phyloP scores from a whole-genome alignment of 805 yeast genomes.

The Teunomyces atbi region DNA sequence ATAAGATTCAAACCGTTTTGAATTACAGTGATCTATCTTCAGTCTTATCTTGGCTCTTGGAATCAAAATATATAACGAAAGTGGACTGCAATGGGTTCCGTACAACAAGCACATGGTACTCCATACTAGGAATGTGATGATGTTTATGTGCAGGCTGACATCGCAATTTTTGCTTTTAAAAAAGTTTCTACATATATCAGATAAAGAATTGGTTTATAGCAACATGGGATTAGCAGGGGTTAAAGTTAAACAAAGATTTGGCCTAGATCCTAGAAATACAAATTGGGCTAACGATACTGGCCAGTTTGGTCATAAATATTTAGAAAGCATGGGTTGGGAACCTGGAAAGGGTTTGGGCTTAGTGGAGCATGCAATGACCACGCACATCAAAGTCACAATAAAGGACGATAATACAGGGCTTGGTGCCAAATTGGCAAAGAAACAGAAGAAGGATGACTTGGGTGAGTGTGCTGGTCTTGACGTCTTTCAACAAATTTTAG shows the following conservation, averaged over 20 bases:
- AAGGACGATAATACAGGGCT: slow-evolving; percentile 84
- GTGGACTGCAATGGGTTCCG: slow-evolving; percentile 41
- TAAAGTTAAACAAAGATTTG: slow-evolving; percentile 78
- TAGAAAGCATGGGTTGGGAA: slow-evolving; percentile 84
- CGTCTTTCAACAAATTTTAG: slow-evolving; percentile 86
- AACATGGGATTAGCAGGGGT: slow-evolving; percentile 81
- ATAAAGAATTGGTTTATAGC: not conserved
- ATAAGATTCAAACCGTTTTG: slow-evolving; percentile 28
- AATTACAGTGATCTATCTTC: slow-evolving; percentile 25
- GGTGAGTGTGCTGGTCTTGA: slow-evolving; percentile 91
- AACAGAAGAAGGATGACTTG: slow-evolving; percentile 61
- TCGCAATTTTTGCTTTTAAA: not conserved
- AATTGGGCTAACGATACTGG: slow-evolving; percentile 85
- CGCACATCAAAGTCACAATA: slow-evolving; percentile 78
- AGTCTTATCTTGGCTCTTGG: slow-evolving; percentile 40
- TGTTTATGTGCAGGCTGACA: not conserved
- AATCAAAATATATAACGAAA: slow-evolving; percentile 33
- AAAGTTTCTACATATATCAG: not conserved
- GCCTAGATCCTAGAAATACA: slow-evolving; percentile 90
- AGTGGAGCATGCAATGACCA: slow-evolving; percentile 60
- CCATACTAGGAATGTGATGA: slow-evolving; percentile 28
- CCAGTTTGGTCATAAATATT: slow-evolving; percentile 84
- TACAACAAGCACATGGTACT: slow-evolving; percentile 48
- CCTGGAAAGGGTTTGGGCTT: slow-evolving; percentile 89
- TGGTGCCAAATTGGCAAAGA: slow-evolving; percentile 74